Percentiles rank a stretch among this genome's conserved stretches.
phyloP scores from a whole-genome alignment of 2,329 filamentous ascomycete species.

The Phialemoniopsis sp. region DNA sequence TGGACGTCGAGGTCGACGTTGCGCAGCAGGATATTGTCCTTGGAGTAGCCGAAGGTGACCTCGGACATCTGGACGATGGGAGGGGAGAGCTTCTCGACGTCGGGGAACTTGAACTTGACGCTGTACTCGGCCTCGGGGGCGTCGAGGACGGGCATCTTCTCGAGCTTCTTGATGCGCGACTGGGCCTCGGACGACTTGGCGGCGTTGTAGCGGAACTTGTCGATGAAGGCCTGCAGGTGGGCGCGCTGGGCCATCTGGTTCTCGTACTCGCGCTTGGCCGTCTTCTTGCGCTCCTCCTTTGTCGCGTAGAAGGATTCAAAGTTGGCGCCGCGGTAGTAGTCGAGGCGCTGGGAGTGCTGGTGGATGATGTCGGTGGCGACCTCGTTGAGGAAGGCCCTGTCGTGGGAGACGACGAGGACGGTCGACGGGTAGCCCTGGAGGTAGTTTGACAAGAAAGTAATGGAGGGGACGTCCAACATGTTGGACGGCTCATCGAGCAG shows the following conservation, averaged over 20 bases:
- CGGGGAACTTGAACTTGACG: conserved; percentile 95
- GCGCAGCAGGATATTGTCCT: conserved; percentile 73
- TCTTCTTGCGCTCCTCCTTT: conserved; percentile 95
- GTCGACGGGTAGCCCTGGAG: conserved; percentile 93
- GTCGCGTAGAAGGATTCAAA: conserved; percentile 98
- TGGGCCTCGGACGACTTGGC: conserved; percentile 98
- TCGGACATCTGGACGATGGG: conserved; percentile 97
- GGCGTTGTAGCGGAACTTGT: conserved; percentile 99
- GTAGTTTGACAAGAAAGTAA: conserved; percentile 95
- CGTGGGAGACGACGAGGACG: conserved; percentile 94
- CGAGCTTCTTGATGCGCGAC: conserved; percentile 97
- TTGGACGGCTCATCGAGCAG: conserved; percentile 99
- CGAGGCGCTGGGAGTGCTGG: conserved; percentile 92
- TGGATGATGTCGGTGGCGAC: conserved; percentile 99
- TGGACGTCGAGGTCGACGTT: conserved; percentile 96
- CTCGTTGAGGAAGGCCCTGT: conserved; percentile 98
- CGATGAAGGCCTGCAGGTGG: conserved; percentile 95
- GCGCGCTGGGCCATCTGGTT: conserved; percentile 94
- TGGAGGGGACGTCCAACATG: conserved; percentile 99
- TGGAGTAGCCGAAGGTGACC: conserved; percentile 83
- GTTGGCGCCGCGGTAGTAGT: conserved; percentile 98
- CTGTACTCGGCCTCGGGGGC: conserved; percentile 90
- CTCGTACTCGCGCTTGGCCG: conserved; percentile 94
- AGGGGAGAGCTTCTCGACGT: conserved; percentile 94
- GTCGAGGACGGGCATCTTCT: conserved; percentile 91